These are phyloP conservation scores for Elsinoe ampelina DNA, from an alignment of 2,329 filamentous ascomycete species.

Conservation along the genomic window DNA sequence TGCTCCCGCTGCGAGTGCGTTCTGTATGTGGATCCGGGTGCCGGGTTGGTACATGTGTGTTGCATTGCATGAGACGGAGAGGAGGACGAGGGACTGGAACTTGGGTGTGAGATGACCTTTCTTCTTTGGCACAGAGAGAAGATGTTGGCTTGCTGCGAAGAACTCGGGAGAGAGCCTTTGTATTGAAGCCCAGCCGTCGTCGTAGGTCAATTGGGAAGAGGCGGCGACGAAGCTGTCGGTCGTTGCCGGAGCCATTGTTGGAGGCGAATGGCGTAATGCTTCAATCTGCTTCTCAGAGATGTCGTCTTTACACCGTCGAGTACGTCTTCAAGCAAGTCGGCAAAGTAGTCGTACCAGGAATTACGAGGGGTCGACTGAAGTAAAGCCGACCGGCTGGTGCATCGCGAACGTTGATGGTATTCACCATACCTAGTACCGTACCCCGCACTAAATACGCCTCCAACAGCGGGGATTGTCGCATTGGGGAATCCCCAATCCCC, in stretches of 20 bases:
- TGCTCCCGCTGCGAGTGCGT: constrained; percentile 34
- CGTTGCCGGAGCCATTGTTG: neutral
- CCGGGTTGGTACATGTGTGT: constrained; percentile 39
- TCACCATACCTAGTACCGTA: too few relatives aligned
- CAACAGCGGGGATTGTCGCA: too few relatives aligned
- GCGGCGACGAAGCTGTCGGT: neutral
- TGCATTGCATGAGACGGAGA: constrained; percentile 36
- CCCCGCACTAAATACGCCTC: too few relatives aligned
- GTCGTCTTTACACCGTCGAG: too few relatives aligned
- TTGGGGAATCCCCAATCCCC: too few relatives aligned
- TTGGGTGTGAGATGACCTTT: constrained; percentile 32
- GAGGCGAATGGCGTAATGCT: too few relatives aligned
- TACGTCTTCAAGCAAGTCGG: too few relatives aligned
- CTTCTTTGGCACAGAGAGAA: constrained; percentile 24
- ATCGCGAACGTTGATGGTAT: too few relatives aligned
- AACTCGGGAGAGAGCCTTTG: constrained; percentile 24
- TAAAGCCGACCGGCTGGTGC: too few relatives aligned
- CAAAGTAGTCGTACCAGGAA: too few relatives aligned
- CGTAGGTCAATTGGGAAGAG: constrained; percentile 17
- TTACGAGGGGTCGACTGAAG: too few relatives aligned
- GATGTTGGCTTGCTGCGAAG: constrained; percentile 24
- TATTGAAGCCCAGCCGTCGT: constrained; percentile 24
- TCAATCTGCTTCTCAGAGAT: too few relatives aligned
- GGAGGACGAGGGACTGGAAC: constrained; percentile 34
- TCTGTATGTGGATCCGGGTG: constrained; percentile 33